Base-by-base conservation (phyloP, 176 grass and related monocot genomes). In the Typha latifolia region DNA sequence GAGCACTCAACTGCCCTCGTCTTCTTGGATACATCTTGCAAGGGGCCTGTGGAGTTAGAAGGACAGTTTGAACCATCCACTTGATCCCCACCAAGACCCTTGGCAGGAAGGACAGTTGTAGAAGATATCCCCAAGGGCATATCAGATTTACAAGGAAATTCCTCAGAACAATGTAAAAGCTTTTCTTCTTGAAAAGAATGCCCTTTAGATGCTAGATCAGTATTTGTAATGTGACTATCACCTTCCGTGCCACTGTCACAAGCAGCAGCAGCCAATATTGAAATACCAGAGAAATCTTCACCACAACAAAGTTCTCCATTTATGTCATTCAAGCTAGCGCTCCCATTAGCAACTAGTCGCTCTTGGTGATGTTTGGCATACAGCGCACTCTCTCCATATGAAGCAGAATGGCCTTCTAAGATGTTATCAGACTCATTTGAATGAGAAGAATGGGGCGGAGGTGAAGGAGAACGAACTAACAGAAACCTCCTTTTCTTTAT, bases 261-360 rank as follows among this genome's bases (percentile, higher is more conserved):
- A 49, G 94, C 94, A 51, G 83, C 89, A 69, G 84, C 86, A 72
- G 94, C 94, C 64, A 99, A 86, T 83, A 93, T 90, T 65, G 86
- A 87, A 82, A 99, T 99, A 69, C 94, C 94, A 81, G 94, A 93
- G 81, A 99, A 99, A 87, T 93, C 89, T 61, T 27, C 86, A 49
- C 16, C 62, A 22, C 73, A 78, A 71, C 70, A 79, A 61, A 15
- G 5, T 14, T 68, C 47, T 63, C 26, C 80, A 37, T 51, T 79
- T 26, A 62, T 69, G 15, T 77, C 77, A 47, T 34, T 67, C 26
- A 50, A 70, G 51, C 24, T 50, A 52, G 47, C 21, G 14, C 10
- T 20, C 12, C 82, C 79, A 49, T 37, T 26, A 64, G 11, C 52
- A 51, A 59, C 23, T 43, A 32, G 56, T 81, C 71, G 84, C 53